phyloP scores from a whole-genome alignment of 2,329 filamentous ascomycete species.

The Pleomassaria siparia region DNA sequence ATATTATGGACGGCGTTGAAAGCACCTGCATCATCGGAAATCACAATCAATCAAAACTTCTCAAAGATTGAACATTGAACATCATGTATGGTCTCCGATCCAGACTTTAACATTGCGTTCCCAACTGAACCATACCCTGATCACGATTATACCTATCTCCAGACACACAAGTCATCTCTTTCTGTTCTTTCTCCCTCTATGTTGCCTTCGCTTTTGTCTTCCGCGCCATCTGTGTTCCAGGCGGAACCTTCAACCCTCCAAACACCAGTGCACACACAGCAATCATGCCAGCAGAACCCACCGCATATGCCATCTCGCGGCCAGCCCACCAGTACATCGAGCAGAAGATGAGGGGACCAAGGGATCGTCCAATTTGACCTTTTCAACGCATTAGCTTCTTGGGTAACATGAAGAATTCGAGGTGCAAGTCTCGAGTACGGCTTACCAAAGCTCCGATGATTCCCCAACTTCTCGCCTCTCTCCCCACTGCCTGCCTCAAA shows the following conservation, averaged over 20 bases:
- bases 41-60: no score
- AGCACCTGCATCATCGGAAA: no score
- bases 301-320: slow-evolving; percentile 77
- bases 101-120: not conserved
- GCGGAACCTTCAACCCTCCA: slow-evolving; percentile 68
- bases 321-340: slow-evolving; percentile 99
- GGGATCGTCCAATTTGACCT: slow-evolving; percentile 84
- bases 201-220: slow-evolving; percentile 20
- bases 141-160: not conserved
- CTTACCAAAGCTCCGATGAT: slow-evolving; percentile 67
- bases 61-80: not conserved
- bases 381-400: slow-evolving; percentile 26
- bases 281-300: slow-evolving; percentile 79
- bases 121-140: not conserved
- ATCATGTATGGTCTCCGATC: not conserved
- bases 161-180: not conserved
- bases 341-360: slow-evolving; percentile 89
- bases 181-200: not conserved
- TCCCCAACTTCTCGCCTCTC: slow-evolving; percentile 82
- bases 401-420: not conserved
- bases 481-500: slow-evolving; percentile 82
- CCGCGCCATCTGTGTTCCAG: slow-evolving; percentile 36
- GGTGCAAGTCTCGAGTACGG: not conserved
- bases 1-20: no score
- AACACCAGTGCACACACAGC: slow-evolving; percentile 73